phyloP scores from a whole-genome alignment of 2,329 filamentous ascomycete genomes.

The Neonectria neomacrospora region DNA sequence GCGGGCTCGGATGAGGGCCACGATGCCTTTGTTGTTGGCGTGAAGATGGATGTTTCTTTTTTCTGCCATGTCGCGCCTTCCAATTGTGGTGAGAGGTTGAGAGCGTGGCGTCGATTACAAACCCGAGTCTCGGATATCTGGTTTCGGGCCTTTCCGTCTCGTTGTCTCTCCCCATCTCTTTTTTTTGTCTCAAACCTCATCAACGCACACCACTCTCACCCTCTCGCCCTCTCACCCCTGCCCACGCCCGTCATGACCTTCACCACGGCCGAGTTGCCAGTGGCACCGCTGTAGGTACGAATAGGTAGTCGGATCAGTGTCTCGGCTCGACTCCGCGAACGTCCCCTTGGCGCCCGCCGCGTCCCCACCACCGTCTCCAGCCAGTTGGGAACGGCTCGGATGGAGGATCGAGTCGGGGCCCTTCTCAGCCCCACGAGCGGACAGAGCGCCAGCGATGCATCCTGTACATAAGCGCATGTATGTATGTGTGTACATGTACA shows the following conservation, averaged over 20 bases:
- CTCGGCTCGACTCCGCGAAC: conserved; percentile 21
- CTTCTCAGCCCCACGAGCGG: conserved; percentile 10
- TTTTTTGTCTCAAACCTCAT: conserved; percentile 4
- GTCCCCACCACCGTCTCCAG: too few relatives aligned
- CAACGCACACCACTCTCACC: background rate
- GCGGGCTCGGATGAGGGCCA: background rate
- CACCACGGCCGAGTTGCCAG: background rate
- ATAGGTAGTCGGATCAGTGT: conserved; percentile 17
- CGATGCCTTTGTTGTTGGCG: conserved; percentile 8
- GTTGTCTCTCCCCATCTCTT: background rate
- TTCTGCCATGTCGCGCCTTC: conserved; percentile 14
- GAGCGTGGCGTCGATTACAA: too few relatives aligned
- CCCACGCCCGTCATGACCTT: background rate
- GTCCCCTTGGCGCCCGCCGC: conserved; percentile 2
- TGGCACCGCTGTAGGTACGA: background rate
- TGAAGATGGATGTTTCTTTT: conserved; percentile 10
- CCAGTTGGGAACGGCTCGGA: conserved; percentile 25
- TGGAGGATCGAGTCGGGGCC: background rate
- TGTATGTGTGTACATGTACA: conserved; percentile 1
- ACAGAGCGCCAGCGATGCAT: conserved; percentile 13
- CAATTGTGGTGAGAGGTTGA: background rate
- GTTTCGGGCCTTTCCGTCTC: conserved; percentile 14
- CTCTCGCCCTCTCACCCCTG: too few relatives aligned
- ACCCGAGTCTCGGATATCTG: conserved; percentile 15
- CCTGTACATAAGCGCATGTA: background rate